A percentile compares a stretch with the other conserved stretches of the same genome.
phyloP scores from a whole-genome alignment of 2,329 filamentous ascomycete genomes.

The Aspergillus sp. region DNA sequence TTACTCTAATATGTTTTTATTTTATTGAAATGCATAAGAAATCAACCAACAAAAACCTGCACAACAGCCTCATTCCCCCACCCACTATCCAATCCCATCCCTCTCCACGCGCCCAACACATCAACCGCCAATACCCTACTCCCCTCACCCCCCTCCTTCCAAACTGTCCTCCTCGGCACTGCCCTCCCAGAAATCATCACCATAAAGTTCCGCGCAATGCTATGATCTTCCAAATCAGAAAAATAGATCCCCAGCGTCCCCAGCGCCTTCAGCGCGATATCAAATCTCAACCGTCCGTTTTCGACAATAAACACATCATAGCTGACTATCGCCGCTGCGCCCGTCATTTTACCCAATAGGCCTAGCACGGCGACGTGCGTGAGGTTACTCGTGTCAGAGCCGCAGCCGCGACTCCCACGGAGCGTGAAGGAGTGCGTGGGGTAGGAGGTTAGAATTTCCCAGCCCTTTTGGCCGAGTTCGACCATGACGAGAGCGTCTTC shows the following conservation, averaged over 20 bases:
- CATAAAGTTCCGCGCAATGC: conserved; percentile 61
- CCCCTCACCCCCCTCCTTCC: conserved; percentile 39
- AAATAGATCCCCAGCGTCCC: conserved; percentile 69
- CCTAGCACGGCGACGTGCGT: conserved; percentile 62
- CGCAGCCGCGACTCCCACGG: conserved; percentile 21
- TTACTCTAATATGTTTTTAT: not conserved
- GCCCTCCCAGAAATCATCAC: conserved; percentile 65
- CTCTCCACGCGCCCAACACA: conserved; percentile 67
- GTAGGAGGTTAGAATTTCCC: conserved; percentile 75
- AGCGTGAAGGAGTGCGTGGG: conserved; percentile 53
- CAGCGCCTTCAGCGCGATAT: conserved; percentile 69
- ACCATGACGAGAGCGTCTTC: conserved; percentile 51
- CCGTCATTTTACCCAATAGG: conserved; percentile 82
- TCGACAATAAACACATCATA: conserved; percentile 53
- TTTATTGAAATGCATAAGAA: not conserved
- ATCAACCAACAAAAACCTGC: conserved; percentile 49
- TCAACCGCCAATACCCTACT: conserved; percentile 67
- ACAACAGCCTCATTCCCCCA: conserved; percentile 77
- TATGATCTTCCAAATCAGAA: conserved; percentile 57
- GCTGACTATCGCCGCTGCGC: conserved; percentile 66
- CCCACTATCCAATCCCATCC: conserved; percentile 60
- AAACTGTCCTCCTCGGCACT: conserved; percentile 61
- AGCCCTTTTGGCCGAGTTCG: conserved; percentile 59
- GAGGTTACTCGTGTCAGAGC: conserved; percentile 31
- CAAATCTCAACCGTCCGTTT: conserved; percentile 57